Base-by-base conservation (phyloP, 1,284 basidiomycete genomes). In the Vanrija humicola region DNA sequence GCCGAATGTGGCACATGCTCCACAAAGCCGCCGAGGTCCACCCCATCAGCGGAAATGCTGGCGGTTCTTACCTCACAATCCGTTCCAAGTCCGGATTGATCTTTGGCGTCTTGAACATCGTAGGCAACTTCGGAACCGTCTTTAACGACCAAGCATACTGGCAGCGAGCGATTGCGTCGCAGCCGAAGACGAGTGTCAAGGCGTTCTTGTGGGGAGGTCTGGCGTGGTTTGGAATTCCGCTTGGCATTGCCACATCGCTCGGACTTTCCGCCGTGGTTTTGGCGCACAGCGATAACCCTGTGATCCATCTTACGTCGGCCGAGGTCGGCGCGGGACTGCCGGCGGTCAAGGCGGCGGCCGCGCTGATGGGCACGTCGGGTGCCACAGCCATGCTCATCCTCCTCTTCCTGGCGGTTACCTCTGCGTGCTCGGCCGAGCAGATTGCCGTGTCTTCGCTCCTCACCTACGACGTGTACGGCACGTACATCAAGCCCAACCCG, bases 191-290 rank as follows among this genome's bases (percentile, higher is more conserved):
- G n/a, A 88, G 87, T 25, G 89, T 92, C 47, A 89, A 89, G 72
- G 92, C 89, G 0, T 96, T 92, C 77, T 78, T 95, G 9, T 80
- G 90, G 21, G 92, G 91, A 47, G 92, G 92, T n/a, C 72, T 93
- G 3, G 87, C 89, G 12, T 91, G 90, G 89, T 86, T 92, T 67
- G 85, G 88, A 1, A 89, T 90, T 55, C 89, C 90, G 0, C 88
- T 90, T 72, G 70, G 63, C n/a, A 68, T 75, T 44, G 68, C 74
- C 7, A 73, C 74, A 0, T 68, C 64, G 0, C 82, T 95, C 21
- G 90, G 90, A 10, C 80, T 93, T 2, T 82, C 88, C 7, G 89
- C 90, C 3, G 86, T 89, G 8, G 90, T 89, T 1, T 81, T 93
- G 9, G 64, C 68, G 6, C 81, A 81, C 38, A 85, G 84, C 18